phyloP scores from a whole-genome alignment of 1,139 yeast species.

The Hansenula lynferdii region DNA sequence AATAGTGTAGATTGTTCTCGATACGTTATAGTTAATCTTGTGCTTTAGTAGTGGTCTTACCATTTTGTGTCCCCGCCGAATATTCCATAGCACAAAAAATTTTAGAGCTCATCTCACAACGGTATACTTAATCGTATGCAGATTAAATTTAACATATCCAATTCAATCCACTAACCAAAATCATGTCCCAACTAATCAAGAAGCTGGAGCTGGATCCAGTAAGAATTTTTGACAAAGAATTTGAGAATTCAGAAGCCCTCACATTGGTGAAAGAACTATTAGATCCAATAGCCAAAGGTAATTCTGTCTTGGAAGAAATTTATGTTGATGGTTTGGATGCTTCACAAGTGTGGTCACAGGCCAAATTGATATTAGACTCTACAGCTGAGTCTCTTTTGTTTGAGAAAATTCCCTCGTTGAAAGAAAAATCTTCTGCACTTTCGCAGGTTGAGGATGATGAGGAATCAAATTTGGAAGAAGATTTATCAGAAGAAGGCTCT shows the following conservation, averaged over 20 bases:
- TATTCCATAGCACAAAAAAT: neutral
- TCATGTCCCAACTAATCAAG: constrained; percentile 9
- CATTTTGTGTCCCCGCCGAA: neutral
- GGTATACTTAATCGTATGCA: no score
- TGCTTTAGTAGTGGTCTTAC: neutral
- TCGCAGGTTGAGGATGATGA: constrained; percentile 23
- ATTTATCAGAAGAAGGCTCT: constrained; percentile 13
- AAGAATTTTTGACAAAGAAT: constrained; percentile 10
- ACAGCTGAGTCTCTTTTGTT: constrained; percentile 54
- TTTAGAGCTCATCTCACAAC: constrained; percentile 9
- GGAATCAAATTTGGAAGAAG: constrained; percentile 21
- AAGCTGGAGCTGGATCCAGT: constrained; percentile 9
- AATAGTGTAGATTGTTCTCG: no score
- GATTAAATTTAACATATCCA: neutral
- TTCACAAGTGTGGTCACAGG: constrained; percentile 91
- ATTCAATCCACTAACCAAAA: no score
- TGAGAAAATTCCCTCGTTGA: constrained; percentile 40
- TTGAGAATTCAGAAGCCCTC: constrained; percentile 24
- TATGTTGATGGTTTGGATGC: constrained; percentile 86
- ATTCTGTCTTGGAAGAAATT: constrained; percentile 76
- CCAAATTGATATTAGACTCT: constrained; percentile 74
- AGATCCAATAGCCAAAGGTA: constrained; percentile 60
- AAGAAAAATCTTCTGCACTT: constrained; percentile 23
- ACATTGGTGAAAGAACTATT: constrained; percentile 46
- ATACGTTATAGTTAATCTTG: no score